phyloP scores from a whole-genome alignment of 148 eudicot genomes.

The Polygonum maritimum region DNA sequence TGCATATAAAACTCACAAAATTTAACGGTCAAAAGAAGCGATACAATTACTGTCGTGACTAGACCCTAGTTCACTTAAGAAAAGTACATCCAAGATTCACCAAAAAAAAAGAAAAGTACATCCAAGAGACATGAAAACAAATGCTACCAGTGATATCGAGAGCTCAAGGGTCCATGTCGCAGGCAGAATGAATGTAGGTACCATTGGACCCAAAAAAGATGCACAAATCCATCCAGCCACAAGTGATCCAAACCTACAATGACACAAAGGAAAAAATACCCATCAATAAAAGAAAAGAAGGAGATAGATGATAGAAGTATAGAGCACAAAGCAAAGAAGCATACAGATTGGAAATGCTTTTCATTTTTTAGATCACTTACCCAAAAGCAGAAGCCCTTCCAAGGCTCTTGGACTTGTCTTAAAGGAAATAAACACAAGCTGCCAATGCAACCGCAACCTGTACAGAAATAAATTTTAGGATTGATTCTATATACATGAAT shows the following conservation, averaged over 20 bases:
- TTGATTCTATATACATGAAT: no score
- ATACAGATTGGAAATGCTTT: not conserved
- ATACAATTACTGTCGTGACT: not conserved
- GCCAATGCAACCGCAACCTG: slow-evolving; percentile 86
- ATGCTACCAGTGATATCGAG: slow-evolving; percentile 62
- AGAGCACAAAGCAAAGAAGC: not conserved
- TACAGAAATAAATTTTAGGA: not conserved
- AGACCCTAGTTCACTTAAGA: slow-evolving; percentile 42
- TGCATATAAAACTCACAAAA: not conserved
- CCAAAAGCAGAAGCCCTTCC: slow-evolving; percentile 71
- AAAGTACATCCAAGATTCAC: slow-evolving; percentile 82
- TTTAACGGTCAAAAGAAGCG: not conserved
- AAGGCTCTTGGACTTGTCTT: slow-evolving; percentile 80
- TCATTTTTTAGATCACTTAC: slow-evolving; percentile 25
- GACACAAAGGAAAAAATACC: not conserved
- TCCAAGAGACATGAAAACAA: slow-evolving; percentile 57
- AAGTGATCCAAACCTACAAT: slow-evolving; percentile 72
- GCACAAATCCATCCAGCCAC: slow-evolving; percentile 86
- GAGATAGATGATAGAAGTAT: not conserved
- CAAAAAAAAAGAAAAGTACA: slow-evolving; percentile 93
- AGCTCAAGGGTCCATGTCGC: slow-evolving; percentile 88
- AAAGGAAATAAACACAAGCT: slow-evolving; percentile 86
- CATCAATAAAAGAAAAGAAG: not conserved
- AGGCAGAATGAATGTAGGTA: slow-evolving; percentile 57
- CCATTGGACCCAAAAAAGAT: slow-evolving; percentile 58